Evolutionary conservation across 1,284 basidiomycete genomes (phyloP), one percentile per base, ranked within the genome.

Genomic region (Xanthoconium separans): DNA sequence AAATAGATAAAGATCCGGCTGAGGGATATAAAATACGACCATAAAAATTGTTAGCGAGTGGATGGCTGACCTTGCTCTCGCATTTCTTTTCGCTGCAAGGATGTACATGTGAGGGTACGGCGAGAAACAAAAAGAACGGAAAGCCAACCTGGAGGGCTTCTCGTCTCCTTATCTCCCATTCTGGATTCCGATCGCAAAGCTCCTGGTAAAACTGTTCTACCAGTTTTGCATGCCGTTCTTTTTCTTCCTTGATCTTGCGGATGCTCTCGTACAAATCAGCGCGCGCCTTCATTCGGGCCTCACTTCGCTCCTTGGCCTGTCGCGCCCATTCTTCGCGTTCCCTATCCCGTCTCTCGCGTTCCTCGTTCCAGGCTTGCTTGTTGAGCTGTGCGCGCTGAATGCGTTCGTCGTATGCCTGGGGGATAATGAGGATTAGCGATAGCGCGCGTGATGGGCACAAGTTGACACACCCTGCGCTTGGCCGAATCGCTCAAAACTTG

Each of bases 321-420:
- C 72, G 74, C 7, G 81, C 82, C 85, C 85, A 87, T 60, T 79
- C 80, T 44, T 78, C 77, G 47, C 85, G 77, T 33, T 86, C 84
- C 45, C 75, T 76, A 51, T 75, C 75, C n/a, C 81, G 76, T 29
- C 67, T 75, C 27, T 73, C 70, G 54, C 79, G 77, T 41, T 77
- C 75, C 40, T 75, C 72, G 41, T 73, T 69, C 56, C 73, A 69
- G 13, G 60, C 54, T 50, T 58, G 57, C 58, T 70, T 61, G 56
- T 67, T 64, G 47, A 55, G 50, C 20, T 61, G 61, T 50, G 72
- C 69, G 27, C 65, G 60, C 12, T 71, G 69, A 51, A 74, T 67
- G 34, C 73, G 71, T 5, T 70, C 67, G 60, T 85, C 80, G 59
- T 88, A 88, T 34, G 77, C 77, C 85, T 88, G 52, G 7, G 10